Evolutionary conservation across 2,329 filamentous ascomycete genomes (phyloP).

Genomic region (Ceratocystis cubensis): DNA sequence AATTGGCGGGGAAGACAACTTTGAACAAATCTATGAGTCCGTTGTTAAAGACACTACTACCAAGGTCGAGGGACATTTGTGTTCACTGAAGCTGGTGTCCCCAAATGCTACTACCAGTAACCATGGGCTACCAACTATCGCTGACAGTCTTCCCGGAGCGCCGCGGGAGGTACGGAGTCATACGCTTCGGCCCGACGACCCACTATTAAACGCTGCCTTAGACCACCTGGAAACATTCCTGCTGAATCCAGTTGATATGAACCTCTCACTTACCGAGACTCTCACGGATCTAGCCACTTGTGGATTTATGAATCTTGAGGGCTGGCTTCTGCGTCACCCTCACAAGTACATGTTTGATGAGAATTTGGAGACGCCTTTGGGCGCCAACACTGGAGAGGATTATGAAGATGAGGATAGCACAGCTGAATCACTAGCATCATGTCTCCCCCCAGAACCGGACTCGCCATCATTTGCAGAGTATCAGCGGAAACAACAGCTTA

Average conservation of each 20-base stretch:
- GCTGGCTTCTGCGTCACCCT: constrained; percentile 74
- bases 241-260: constrained; percentile 80
- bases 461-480: constrained; percentile 32
- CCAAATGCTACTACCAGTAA: constrained; percentile 46
- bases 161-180: constrained; percentile 49
- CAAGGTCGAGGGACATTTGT: constrained; percentile 59
- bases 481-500: constrained; percentile 24
- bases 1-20: constrained; percentile 55
- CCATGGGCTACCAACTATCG: constrained; percentile 42
- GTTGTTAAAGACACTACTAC: constrained; percentile 59
- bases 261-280: constrained; percentile 73
- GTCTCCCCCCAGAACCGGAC: constrained; percentile 32
- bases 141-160: constrained; percentile 45
- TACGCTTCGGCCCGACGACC: constrained; percentile 50
- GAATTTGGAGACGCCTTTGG: background rate
- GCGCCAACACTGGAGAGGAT: constrained; percentile 33
- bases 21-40: constrained; percentile 60
- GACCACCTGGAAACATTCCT: constrained; percentile 71
- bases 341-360: constrained; percentile 44
- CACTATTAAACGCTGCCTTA: constrained; percentile 51
- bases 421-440: constrained; percentile 20
- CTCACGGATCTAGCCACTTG: constrained; percentile 74
- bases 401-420: constrained; percentile 30
- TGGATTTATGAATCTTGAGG: constrained; percentile 70
- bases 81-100: constrained; percentile 55